phyloP scores from a whole-genome alignment of 441 rosid genomes.

The Cnidoscolus chayamansa region DNA sequence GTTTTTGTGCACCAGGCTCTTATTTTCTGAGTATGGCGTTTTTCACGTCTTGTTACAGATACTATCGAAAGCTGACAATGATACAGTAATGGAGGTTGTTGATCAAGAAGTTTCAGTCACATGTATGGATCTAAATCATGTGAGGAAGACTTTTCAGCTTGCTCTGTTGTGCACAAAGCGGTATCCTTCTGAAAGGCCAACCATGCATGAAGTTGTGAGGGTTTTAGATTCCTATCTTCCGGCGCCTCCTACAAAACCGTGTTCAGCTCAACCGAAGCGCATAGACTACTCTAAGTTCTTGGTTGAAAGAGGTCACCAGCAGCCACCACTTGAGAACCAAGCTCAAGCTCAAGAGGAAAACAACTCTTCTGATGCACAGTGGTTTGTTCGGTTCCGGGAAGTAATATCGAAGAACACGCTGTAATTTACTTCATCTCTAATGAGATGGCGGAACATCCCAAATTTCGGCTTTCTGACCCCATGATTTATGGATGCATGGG shows the following conservation, averaged over 20 bases:
- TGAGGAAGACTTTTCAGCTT: conserved; percentile 70
- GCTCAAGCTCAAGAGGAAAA: conserved; percentile 33
- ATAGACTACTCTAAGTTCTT: conserved; percentile 43
- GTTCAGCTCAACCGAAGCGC: conserved; percentile 36
- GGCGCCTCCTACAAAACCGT: conserved; percentile 38
- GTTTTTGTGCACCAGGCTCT: too few species aligned
- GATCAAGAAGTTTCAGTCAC: conserved; percentile 84
- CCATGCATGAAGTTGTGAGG: conserved; percentile 81
- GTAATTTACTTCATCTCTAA: conserved; percentile 7
- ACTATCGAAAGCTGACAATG: conserved; percentile 54
- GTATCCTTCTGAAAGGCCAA: conserved; percentile 68
- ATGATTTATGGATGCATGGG: background rate
- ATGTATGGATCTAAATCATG: conserved; percentile 54
- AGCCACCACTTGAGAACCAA: conserved; percentile 24
- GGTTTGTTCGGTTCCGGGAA: conserved; percentile 71
- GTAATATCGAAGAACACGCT: conserved; percentile 61
- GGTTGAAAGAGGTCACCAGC: conserved; percentile 41
- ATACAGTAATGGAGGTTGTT: conserved; percentile 86
- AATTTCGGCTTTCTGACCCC: background rate
- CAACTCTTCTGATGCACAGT: conserved; percentile 58
- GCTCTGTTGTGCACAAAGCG: conserved; percentile 78
- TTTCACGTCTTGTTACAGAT: conserved; percentile 36
- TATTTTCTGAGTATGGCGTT: background rate
- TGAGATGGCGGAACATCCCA: background rate
- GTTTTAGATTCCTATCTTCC: conserved; percentile 71